Conservation (phyloP, 108 stramenopile species). For the Pseudonitzschia multiseries region DNA sequence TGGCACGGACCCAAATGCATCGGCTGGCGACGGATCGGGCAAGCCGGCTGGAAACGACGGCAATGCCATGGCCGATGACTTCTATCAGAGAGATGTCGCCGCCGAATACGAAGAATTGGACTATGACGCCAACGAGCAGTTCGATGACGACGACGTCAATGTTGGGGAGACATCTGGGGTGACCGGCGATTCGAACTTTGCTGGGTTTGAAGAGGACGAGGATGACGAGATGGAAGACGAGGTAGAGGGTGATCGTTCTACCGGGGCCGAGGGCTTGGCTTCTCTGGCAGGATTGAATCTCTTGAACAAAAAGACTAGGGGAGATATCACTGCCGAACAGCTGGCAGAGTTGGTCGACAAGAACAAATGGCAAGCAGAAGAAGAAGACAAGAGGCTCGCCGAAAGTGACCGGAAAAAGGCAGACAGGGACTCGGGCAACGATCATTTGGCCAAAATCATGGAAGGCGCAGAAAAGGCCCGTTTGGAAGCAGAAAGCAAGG, state of each 20-base stretch:
- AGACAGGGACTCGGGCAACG: constrained; percentile 15
- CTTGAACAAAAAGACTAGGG: constrained; percentile 78
- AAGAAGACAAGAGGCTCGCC: constrained; percentile 23
- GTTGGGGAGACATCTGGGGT: constrained; percentile 74
- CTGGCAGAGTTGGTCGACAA: constrained; percentile 39
- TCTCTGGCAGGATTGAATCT: constrained; percentile 69
- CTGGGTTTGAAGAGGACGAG: constrained; percentile 43
- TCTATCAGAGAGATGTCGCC: constrained; percentile 81
- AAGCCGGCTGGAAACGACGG: constrained; percentile 66
- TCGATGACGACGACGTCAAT: constrained; percentile 90
- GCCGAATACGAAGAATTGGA: constrained; percentile 89
- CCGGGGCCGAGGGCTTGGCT: constrained; percentile 72
- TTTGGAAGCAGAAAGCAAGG: constrained; percentile 30
- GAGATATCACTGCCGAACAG: constrained; percentile 49
- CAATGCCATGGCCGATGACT: constrained; percentile 83
- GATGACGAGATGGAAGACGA: constrained; percentile 62
- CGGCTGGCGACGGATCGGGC: constrained; percentile 10
- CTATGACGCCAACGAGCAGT: constrained; percentile 89
- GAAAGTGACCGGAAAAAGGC: constrained; percentile 32
- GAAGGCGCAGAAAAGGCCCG: constrained; percentile 57
- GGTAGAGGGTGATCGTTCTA: constrained; percentile 35
- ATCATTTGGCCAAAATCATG: constrained; percentile 57
- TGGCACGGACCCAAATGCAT: constrained; percentile 12
- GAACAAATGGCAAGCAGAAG: constrained; percentile 31
- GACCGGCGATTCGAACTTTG: constrained; percentile 55